These are phyloP conservation scores for Pterocarpus santalinus DNA, from an alignment of 306 rosid genomes.

Conservation along the genomic window DNA sequence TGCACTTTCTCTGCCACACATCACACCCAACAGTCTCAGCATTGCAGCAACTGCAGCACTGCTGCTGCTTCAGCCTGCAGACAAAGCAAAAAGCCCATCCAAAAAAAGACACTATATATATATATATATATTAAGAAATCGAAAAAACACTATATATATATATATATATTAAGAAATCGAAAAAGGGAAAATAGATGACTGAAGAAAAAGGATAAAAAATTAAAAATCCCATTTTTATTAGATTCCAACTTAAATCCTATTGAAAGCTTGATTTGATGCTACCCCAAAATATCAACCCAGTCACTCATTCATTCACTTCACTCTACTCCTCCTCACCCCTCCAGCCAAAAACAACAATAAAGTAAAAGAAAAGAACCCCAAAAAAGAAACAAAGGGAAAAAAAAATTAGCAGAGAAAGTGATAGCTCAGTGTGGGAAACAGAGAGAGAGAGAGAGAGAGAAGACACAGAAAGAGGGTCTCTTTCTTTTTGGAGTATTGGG, in stretches of 20 bases:
- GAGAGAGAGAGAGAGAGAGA: slow-evolving; percentile 33
- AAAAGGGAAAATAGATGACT: not conserved
- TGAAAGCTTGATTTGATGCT: slow-evolving; percentile 67
- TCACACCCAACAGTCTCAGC: slow-evolving; percentile 88
- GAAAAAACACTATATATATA: not conserved
- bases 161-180: too few species aligned
- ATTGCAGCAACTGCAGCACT: slow-evolving; percentile 75
- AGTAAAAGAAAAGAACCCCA: slow-evolving; percentile 47
- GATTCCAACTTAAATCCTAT: slow-evolving; percentile 41
- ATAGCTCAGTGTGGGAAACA: slow-evolving; percentile 40
- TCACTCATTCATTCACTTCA: slow-evolving; percentile 43
- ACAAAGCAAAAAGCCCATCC: slow-evolving; percentile 42
- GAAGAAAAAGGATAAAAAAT: slow-evolving; percentile 26
- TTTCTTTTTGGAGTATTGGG: slow-evolving; percentile 64
- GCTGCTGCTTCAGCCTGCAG: slow-evolving; percentile 60
- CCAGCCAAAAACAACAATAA: slow-evolving; percentile 37
- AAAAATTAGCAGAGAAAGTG: slow-evolving; percentile 45
- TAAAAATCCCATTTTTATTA: slow-evolving; percentile 44
- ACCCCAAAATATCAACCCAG: slow-evolving; percentile 53
- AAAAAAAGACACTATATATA: not conserved
- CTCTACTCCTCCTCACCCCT: not conserved
- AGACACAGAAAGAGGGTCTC: slow-evolving; percentile 49
- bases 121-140: not conserved
- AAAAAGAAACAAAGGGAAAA: slow-evolving; percentile 51
- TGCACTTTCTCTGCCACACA: slow-evolving; percentile 72